A percentile compares a stretch with the other conserved stretches of the same genome.
phyloP scores from a whole-genome alignment of 108 stramenopile genomes.

The Aurantiochytrium sp. region DNA sequence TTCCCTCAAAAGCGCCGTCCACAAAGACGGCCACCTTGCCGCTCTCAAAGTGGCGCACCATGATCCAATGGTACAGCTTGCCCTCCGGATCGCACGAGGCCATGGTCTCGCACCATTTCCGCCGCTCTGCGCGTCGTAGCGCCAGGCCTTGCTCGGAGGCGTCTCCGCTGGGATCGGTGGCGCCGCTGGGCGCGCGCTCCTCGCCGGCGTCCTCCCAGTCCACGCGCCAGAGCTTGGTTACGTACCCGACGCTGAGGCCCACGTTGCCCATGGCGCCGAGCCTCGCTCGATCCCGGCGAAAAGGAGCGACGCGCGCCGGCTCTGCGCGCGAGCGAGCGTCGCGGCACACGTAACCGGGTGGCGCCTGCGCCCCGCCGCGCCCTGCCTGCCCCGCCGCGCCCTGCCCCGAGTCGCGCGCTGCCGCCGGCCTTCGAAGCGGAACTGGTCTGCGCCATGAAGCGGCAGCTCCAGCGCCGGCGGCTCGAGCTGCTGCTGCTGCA shows the following conservation, averaged over 20 bases:
- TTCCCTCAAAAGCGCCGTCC: constrained; percentile 14
- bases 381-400: too few species aligned
- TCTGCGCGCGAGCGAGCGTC: too few species aligned
- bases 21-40: constrained; percentile 14
- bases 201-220: not conserved
- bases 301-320: too few species aligned
- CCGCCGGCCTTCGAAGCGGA: too few species aligned
- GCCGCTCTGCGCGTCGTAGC: not conserved
- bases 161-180: not conserved
- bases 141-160: not conserved
- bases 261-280: not conserved
- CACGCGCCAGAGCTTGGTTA: constrained; percentile 5
- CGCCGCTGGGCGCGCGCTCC: not conserved
- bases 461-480: too few species aligned
- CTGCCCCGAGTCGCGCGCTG: too few species aligned
- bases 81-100: not conserved
- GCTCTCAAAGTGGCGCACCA: constrained; percentile 6
- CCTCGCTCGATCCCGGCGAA: not conserved
- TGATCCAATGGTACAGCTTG: not conserved
- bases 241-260: constrained; percentile 4
- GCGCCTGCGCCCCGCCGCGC: too few species aligned
- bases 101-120: not conserved
- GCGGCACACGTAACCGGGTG: too few species aligned
- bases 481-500: too few species aligned
- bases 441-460: too few species aligned